Base-by-base conservation (phyloP, 2,329 filamentous ascomycete species). In the Trematosphaeria pertusa region DNA sequence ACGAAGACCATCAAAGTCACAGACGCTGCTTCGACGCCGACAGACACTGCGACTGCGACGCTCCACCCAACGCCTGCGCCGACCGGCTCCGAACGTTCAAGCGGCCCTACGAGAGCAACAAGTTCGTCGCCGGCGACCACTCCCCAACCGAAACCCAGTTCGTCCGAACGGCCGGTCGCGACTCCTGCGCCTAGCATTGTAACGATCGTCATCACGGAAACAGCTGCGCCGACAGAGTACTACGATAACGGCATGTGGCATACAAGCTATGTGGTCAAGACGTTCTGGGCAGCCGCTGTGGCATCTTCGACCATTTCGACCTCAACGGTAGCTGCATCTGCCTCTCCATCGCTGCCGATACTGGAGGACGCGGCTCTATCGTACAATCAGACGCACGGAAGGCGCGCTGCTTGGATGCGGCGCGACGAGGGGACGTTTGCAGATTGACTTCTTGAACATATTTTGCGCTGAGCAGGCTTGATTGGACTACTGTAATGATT, bases 201-300 rank as follows among this genome's bases (percentile, higher is more conserved):
- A 7, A 68, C 65, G 11, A 54, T 71, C 26, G 65, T 64, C 2
- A 51, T 67, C 11, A 62, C 67, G 2, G 50, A 58, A 18, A 47
- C 56, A 8, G 50, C 54, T 6, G 58, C 46, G 7, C 59, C 70
- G 7, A 71, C 67, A 2, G 55, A 67, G 24, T 76, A 73, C 61
- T 77, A 77, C 46, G 75, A 77, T 46, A 58, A 74, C 40, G 75
- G 75, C n/a, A 54, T 73, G 58, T 77, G 74, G 74, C 73, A 77
- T 48, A 77, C 75, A 5, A 61, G 49, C 17, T 77, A 77, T 50
- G 56, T 61, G 0, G 52, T 74, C 48, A 72, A 73, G 51, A 67
- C 62, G 7, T 69, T 63, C 28, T 54, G 52, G 34, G 40, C 50
- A 11, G 53, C 38, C 17, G 58, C 46, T 32, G 36, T 43, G 5